These are phyloP conservation scores for Petrea volubilis DNA, from an alignment of 257 asterid species.

Conservation along the genomic window DNA sequence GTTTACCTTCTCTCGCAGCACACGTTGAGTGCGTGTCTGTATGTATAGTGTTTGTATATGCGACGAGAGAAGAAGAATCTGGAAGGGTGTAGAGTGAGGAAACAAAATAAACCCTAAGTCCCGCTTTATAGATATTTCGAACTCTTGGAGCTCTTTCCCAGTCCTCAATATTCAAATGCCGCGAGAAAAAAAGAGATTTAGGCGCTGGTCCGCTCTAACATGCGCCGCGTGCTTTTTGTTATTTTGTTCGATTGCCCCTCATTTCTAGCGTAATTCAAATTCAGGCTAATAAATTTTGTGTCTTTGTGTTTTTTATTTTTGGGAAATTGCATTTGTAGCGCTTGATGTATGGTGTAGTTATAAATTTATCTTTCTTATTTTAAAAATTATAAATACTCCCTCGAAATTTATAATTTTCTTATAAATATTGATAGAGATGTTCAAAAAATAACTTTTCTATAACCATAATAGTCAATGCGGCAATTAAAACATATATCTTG, in stretches of 20 bases:
- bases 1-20: constrained; percentile 13
- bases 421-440: too few relatives aligned
- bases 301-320: background rate
- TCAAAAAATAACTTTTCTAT: too few relatives aligned
- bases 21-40: background rate
- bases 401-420: too few relatives aligned
- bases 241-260: background rate
- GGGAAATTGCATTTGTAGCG: too few relatives aligned
- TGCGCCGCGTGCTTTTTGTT: constrained; percentile 30
- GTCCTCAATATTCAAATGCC: constrained; percentile 28
- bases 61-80: constrained; percentile 32
- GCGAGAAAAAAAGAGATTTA: background rate
- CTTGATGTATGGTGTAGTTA: too few relatives aligned
- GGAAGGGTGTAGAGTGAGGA: constrained; percentile 8
- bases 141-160: constrained; percentile 25
- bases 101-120: constrained; percentile 52
- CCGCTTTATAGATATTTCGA: constrained; percentile 52
- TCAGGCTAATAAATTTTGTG: background rate
- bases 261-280: background rate
- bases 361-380: too few relatives aligned
- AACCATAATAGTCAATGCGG: too few relatives aligned
- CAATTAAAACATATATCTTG: too few relatives aligned
- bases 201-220: constrained; percentile 18
- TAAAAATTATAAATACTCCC: too few relatives aligned
- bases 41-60: constrained; percentile 12